Evolutionary conservation across 805 yeast species (phyloP), one percentile per base, ranked within the genome.

Genomic region (Candida quercuum): DNA sequence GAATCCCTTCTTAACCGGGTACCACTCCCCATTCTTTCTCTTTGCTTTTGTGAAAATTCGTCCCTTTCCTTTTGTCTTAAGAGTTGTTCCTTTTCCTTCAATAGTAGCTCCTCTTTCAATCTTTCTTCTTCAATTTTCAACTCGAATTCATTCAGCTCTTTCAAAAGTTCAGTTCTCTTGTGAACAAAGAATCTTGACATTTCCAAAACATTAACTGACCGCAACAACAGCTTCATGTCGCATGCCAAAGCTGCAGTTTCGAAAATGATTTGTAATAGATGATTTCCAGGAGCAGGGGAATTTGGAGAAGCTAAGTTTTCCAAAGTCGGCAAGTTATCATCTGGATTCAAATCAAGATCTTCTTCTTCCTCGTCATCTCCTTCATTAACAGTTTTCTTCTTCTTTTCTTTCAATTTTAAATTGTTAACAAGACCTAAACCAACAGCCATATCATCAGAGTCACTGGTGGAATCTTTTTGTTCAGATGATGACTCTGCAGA

Each of bases 211-310:
- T 78, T 78, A 41, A 68, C 56, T 0, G 80, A 69, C 37, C 84
- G 61, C 33, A 78, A 50, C 69, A 81, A 69, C 41, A 84, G 57
- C 48, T 79, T 78, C 60, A 78, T 64, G 51, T 84, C 91, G 42
- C 78, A 72, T 0, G 76, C 76, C 30, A 80, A 55, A 0, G 78
- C 74, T 1, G 82, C 78, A 5, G 75, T 62, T 45, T 84, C 86
- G 48, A 74, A 76, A 31, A 83, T 71, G 32, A 76, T 55, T 41
- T 78, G 81, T 29, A 84, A 65, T 6, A 77, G 63, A 31, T 63
- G 59, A 41, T 74, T 79, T 12, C 72, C 64, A 5, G 87, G 79
- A 12, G 76, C 67, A 3, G 76, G 71, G 0, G 82, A 64, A 36
- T 68, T 63, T 2, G 81, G 74, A 0, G 78, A 68, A 0, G 80